A percentile compares a stretch with the other conserved stretches of the same genome.
Evolutionary conservation across 305 asterid species (phyloP).

Genomic region (Fraxinus sp.): DNA sequence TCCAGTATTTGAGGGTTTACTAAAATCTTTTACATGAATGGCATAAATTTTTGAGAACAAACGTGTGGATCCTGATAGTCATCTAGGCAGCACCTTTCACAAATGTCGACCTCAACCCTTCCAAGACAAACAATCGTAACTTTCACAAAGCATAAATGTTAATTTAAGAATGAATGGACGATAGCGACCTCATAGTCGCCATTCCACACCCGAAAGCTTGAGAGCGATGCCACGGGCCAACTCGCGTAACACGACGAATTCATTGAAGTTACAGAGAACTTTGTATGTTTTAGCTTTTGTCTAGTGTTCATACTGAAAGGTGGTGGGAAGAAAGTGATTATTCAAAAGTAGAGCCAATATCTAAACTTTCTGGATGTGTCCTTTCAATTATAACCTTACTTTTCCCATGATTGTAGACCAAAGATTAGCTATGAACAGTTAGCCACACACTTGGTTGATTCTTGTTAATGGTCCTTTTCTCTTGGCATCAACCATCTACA

Average conservation of each 20-base stretch:
- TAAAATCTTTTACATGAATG: neutral
- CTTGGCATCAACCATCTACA: neutral
- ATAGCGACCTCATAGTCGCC: neutral
- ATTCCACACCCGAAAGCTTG: neutral
- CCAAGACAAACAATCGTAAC: neutral
- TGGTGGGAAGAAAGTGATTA: neutral
- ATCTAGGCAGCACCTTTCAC: neutral
- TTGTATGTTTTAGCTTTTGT: neutral
- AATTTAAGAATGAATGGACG: neutral
- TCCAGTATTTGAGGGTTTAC: neutral
- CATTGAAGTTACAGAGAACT: neutral
- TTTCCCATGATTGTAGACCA: neutral
- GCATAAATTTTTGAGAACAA: neutral
- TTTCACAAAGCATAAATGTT: neutral
- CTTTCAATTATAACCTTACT: neutral
- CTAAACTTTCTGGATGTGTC: neutral
- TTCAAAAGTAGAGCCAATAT: neutral
- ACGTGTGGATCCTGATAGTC: neutral
- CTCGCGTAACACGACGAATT: neutral
- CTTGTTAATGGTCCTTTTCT: neutral
- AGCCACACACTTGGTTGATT: conserved; percentile 1
- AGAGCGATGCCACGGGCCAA: neutral
- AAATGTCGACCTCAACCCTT: neutral
- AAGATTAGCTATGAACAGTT: neutral
- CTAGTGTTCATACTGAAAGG: neutral